These are phyloP conservation scores for Fusarium compactum DNA, from an alignment of 2,329 filamentous ascomycete genomes.

Conservation along the genomic window DNA sequence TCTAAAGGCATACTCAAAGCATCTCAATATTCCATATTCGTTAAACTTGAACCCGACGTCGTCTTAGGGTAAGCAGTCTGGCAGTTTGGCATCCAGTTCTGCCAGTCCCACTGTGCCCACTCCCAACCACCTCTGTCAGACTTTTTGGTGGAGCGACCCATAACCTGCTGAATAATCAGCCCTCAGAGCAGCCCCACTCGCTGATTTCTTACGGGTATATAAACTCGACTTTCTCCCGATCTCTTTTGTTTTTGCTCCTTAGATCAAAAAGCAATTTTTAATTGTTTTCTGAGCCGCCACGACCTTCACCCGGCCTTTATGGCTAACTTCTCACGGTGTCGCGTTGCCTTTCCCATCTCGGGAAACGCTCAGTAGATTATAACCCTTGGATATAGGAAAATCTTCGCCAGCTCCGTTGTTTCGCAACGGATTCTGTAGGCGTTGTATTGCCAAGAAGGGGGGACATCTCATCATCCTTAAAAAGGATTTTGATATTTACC, in stretches of 20 bases:
- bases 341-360: conserved; percentile 68
- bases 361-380: conserved; percentile 69
- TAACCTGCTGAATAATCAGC: conserved; percentile 34
- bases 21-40: background rate
- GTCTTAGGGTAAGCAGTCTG: background rate
- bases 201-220: conserved; percentile 40
- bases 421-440: conserved; percentile 57
- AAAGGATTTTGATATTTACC: conserved; percentile 29
- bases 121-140: background rate
- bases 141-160: background rate
- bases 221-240: conserved; percentile 35
- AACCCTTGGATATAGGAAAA: conserved; percentile 74
- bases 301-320: conserved; percentile 64
- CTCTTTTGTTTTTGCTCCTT: conserved; percentile 58
- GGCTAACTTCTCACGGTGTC: conserved; percentile 63
- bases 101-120: background rate
- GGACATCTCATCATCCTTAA: conserved; percentile 59
- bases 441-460: conserved; percentile 71
- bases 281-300: conserved; percentile 66
- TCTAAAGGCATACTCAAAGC: too few relatives aligned
- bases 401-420: conserved; percentile 60
- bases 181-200: conserved; percentile 36
- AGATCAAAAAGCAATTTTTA: conserved; percentile 70
- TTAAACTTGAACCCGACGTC: background rate
- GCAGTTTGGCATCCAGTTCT: background rate